Conservation (phyloP, 305 asterid genomes). For the Solanum aculeatissimum region DNA sequence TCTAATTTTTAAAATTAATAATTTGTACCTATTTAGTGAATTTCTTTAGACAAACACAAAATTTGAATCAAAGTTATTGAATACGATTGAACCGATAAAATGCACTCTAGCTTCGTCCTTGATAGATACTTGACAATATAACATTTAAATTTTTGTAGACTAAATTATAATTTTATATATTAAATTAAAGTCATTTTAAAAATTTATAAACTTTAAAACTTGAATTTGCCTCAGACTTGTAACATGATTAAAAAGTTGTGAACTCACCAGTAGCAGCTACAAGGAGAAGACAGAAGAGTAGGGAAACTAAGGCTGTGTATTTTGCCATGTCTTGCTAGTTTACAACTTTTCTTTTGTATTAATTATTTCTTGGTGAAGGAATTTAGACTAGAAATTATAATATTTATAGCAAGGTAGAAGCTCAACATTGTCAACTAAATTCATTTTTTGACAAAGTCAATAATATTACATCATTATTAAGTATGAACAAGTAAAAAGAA, state of each 20-base stretch:
- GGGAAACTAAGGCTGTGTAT: not conserved
- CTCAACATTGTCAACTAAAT: not conserved
- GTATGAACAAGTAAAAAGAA: not conserved
- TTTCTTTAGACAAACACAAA: too few species aligned
- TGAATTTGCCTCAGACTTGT: not conserved
- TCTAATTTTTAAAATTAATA: too few species aligned
- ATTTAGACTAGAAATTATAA: not conserved
- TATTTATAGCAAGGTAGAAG: not conserved
- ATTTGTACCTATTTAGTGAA: too few species aligned
- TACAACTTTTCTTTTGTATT: not conserved
- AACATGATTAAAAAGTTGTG: not conserved
- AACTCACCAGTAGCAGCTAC: not conserved
- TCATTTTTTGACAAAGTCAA: not conserved
- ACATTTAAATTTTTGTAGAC: too few species aligned
- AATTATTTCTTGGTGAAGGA: not conserved
- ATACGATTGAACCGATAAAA: too few species aligned
- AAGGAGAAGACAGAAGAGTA: not conserved
- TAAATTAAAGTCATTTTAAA: not conserved
- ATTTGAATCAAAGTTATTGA: too few species aligned
- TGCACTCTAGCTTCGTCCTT: too few species aligned
- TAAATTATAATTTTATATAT: not conserved
- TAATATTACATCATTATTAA: not conserved
- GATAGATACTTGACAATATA: too few species aligned
- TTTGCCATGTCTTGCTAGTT: not conserved
- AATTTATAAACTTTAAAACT: not conserved